Conservation (phyloP, 345 rosid genomes). For the Bruguiera gymnorhiza region DNA sequence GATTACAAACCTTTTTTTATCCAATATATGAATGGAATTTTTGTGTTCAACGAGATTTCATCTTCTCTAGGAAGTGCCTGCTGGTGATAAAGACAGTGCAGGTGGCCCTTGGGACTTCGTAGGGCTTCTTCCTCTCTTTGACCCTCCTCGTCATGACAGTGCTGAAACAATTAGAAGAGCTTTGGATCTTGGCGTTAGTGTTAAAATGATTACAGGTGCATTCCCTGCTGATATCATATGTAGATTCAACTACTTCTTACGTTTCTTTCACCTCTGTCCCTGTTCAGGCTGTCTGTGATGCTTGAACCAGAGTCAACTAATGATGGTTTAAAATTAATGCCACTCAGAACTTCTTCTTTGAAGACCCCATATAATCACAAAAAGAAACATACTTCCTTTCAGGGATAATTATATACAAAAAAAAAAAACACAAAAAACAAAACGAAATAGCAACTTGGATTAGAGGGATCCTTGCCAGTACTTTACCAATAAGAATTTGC, state of each 20-base stretch:
- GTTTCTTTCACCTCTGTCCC: background rate
- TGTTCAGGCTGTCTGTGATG: background rate
- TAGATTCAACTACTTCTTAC: background rate
- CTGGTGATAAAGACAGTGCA: constrained; percentile 45
- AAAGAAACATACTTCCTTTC: no score
- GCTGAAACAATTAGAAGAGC: constrained; percentile 61
- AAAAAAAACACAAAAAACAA: no score
- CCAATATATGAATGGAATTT: background rate
- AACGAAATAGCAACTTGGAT: no score
- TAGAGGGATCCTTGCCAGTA: no score
- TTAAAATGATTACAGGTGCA: constrained; percentile 64
- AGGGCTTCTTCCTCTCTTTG: constrained; percentile 70
- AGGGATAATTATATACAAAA: no score
- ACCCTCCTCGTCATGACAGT: constrained; percentile 60
- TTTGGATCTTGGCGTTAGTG: constrained; percentile 58
- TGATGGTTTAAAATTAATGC: no score
- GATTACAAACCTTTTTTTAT: constrained; percentile 3
- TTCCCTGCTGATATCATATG: background rate
- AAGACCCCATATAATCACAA: no score
- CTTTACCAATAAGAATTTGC: no score
- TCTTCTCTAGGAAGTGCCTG: constrained; percentile 44
- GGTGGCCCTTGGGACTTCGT: constrained; percentile 74
- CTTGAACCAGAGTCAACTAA: no score
- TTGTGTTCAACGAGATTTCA: background rate
- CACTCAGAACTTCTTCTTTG: no score